Base-by-base conservation (phyloP, 2,329 filamentous ascomycete species). In the Pleomassaria siparia region DNA sequence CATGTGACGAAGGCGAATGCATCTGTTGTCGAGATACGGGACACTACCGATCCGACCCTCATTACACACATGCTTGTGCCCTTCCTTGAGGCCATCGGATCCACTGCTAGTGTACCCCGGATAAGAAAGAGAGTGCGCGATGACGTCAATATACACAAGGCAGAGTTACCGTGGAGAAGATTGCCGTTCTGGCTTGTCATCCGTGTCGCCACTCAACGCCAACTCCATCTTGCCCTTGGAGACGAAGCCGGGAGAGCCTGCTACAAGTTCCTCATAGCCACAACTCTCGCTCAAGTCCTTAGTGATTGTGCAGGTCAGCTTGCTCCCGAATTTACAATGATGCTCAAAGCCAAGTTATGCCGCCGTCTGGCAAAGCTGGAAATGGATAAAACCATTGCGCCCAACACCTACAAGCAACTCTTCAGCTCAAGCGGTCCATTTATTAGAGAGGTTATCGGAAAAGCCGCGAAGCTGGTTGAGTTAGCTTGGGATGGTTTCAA, bases 101-200 rank as follows among this genome's bases (percentile, higher is more conserved):
- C 59, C 0, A 55, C 70, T 0, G 51, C 71, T 0, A 49, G 68
- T 1, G 40, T 35, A 22, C 54, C 64, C 0, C 24, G 71, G 0
- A 56, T 85, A 1, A 69, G 70, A 0, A 88, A 88, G 57, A 71
- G 77, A 3, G 75, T 86, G 0, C 74, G 80, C 0, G 85, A 87
- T 39, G 82, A 87, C 28, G 76, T 84, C 1, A 74, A 74, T 15
- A 75, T 80, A 62, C 56, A 63, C 1, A 58, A 74, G 1, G 67
- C 73, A 0, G 64, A 74, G 3, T 50, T 71, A 0, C 83, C 83
- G 0, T 88, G 84, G 84, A 74, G 84, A 13, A 71, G 85, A 30
- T 75, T 76, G 4, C 77, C 84, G 0, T 73, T 79, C 42, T 88
- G 82, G 83, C 74, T 87, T 0, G 67, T 84, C 1, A 64, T 87